Base-by-base conservation (phyloP, 1,284 basidiomycete genomes). In the Puccinia horiana region DNA sequence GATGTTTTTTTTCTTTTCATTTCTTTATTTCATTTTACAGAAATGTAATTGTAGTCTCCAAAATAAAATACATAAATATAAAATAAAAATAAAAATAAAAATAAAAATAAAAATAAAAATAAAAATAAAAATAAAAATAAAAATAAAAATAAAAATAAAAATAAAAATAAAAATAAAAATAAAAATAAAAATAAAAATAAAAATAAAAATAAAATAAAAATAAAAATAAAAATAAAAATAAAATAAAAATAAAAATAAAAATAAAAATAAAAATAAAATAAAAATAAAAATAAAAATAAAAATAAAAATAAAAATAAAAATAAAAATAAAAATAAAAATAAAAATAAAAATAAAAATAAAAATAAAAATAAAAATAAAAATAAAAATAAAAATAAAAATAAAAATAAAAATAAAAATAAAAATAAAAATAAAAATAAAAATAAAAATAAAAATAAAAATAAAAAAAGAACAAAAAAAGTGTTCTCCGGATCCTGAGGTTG, bases 141-240 rank as follows among this genome's bases (percentile, higher is more conserved):
- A n/a, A 54, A 54, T 54, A 54, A 54, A 54, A 54, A 54, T 54
- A 54, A 54, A 54, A 61, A 61, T 61, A 26, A 61, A 61, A 61
- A 61, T 61, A 61, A 61, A 61, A 61, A 61, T 61, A 61, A 61
- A 61, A 61, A 61, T 61, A 61, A 61, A 61, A 61, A 61, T 61
- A 61, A 61, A 61, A 61, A 61, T 61, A 61, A 61, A 61, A 61
- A 61, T 61, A 61, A 61, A 61, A 61, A 61, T 61, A 61, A 61
- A 61, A 61, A 61, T 61, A 61, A 61, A 61, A 61, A 61, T 61
- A 61, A 61, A 61, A 61, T n/a, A 26, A 61, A 61, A 61, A 8
- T 61, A 61, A 61, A 61, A 61, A 65, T 26, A 5, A 65, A 65
- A 8, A 65, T 26, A 35, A 35, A 32, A 14, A 26, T 3, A 65